phyloP scores from a whole-genome alignment of 768 basidiomycete species.

The Xerocomus spinulosus region DNA sequence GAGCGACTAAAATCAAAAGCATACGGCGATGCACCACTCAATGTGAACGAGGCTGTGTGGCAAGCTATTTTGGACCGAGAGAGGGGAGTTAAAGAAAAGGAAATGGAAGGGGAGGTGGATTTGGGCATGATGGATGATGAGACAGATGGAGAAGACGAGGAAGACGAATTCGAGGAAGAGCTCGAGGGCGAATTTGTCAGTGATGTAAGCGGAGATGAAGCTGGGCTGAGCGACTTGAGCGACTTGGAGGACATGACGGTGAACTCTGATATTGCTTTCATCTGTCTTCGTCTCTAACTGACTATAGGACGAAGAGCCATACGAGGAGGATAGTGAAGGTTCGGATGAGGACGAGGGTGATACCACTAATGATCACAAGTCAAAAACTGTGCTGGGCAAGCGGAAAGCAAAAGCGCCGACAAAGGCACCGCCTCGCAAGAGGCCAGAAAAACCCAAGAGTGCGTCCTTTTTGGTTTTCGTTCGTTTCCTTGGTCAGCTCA shows the following conservation, averaged over 20 bases:
- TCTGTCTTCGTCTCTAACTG: constrained; percentile 17
- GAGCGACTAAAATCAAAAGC: constrained; percentile 95
- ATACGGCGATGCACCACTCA: constrained; percentile 95
- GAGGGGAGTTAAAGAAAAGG: constrained; percentile 42
- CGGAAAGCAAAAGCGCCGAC: constrained; percentile 52
- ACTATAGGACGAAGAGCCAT: constrained; percentile 31
- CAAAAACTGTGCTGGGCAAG: constrained; percentile 56
- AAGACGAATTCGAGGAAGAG: constrained; percentile 47
- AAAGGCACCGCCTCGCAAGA: constrained; percentile 44
- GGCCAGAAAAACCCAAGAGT: constrained; percentile 63
- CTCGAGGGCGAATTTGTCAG: constrained; percentile 55
- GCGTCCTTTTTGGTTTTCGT: constrained; percentile 25
- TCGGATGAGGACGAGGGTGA: constrained; percentile 38
- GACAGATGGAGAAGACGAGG: constrained; percentile 48
- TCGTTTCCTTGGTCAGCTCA: constrained; percentile 10
- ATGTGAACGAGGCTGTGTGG: constrained; percentile 98
- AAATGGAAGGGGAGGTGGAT: constrained; percentile 40
- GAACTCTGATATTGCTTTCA: constrained; percentile 24
- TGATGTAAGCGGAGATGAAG: constrained; percentile 51
- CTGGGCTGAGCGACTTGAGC: constrained; percentile 38
- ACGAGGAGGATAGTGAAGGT: constrained; percentile 42
- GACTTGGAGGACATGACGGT: constrained; percentile 67
- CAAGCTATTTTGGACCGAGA: constrained; percentile 85
- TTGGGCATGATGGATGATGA: constrained; percentile 51
- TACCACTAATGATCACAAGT: constrained; percentile 36